Evolutionary conservation across 2,329 filamentous ascomycete genomes (phyloP), one percentile per base, ranked within the genome.

Genomic region (Botrytis medusae): DNA sequence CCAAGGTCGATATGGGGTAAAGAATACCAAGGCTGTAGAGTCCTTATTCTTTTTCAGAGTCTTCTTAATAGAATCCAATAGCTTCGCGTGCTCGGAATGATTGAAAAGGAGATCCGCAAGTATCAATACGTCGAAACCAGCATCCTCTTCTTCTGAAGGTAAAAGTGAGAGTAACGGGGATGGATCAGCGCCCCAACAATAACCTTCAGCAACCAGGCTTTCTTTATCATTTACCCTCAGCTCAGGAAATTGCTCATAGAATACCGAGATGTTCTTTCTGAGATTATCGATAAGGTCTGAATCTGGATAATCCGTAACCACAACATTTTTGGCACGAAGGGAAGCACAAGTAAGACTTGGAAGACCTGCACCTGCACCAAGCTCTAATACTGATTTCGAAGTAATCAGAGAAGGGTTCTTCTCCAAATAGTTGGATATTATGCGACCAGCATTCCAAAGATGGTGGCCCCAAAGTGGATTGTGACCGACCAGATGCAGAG

Each of bases 1-100:
- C 95, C 95, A 98, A 1, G 95, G 95, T 75, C 96, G 87, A 83
- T 98, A 97, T 32, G 93, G 95, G 0, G 95, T 97, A 84, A 98
- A 98, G 82, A 98, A 97, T 12, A 98, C 94, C 78, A 95, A 88
- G 2, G 94, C 94, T 64, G 77, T 79, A 1, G 79, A 74, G 18
- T 76, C 74, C 22, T 63, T 46, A 0, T 25, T 72, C 75, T 84
- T 85, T 77, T 86, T 88, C 78, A 98, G 82, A 25, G 92, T 93
- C 79, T 87, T 81, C 78, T 87, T 85, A 74, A 98, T 88, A 6
- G 92, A 94, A 76, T 88, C 86, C 76, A 97, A 85, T 74, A 98
- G 86, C 79, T 93, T 94, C 2, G 83, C 85, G 80, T 98, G 95
- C 84, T 97, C 94, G 7, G 91, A 92, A 81, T 98, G 94, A 74